A percentile compares a stretch with the other conserved stretches of the same genome.
These are phyloP conservation scores for Chiua virens DNA, from an alignment of 768 basidiomycete species.

Conservation along the genomic window DNA sequence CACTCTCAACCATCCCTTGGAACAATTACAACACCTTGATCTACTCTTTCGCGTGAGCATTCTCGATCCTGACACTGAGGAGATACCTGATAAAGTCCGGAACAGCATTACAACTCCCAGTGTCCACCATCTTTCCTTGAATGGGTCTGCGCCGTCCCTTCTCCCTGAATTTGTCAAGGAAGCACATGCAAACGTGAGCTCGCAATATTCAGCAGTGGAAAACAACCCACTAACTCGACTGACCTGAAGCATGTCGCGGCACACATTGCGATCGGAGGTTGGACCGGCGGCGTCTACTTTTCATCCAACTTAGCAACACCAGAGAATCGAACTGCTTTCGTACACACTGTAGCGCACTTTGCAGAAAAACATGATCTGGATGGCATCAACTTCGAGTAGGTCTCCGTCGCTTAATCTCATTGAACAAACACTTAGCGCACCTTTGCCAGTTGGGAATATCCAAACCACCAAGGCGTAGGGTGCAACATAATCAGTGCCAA, in stretches of 20 bases:
- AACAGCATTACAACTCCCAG: conserved; percentile 34
- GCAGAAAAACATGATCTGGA: conserved; percentile 50
- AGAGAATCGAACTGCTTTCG: conserved; percentile 57
- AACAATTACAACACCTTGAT: conserved; percentile 63
- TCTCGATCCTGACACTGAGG: neutral
- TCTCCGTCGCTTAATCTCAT: neutral
- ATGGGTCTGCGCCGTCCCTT: conserved; percentile 42
- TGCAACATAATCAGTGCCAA: conserved; percentile 56
- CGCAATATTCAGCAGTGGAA: neutral
- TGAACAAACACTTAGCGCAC: conserved; percentile 9
- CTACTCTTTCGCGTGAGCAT: conserved; percentile 63
- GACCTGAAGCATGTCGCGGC: conserved; percentile 51
- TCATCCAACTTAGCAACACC: conserved; percentile 56
- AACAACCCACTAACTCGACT: neutral
- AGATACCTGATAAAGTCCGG: neutral
- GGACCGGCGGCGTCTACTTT: conserved; percentile 61
- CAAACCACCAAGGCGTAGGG: conserved; percentile 58
- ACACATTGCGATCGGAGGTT: conserved; percentile 63
- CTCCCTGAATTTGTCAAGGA: conserved; percentile 58
- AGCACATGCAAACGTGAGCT: conserved; percentile 35
- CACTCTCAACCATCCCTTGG: conserved; percentile 59
- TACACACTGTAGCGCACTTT: conserved; percentile 49
- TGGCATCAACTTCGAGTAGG: conserved; percentile 42
- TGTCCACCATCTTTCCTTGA: conserved; percentile 30
- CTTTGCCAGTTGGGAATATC: conserved; percentile 77